Conservation (phyloP, 2,329 filamentous ascomycete genomes). For the Claviceps arundinis region DNA sequence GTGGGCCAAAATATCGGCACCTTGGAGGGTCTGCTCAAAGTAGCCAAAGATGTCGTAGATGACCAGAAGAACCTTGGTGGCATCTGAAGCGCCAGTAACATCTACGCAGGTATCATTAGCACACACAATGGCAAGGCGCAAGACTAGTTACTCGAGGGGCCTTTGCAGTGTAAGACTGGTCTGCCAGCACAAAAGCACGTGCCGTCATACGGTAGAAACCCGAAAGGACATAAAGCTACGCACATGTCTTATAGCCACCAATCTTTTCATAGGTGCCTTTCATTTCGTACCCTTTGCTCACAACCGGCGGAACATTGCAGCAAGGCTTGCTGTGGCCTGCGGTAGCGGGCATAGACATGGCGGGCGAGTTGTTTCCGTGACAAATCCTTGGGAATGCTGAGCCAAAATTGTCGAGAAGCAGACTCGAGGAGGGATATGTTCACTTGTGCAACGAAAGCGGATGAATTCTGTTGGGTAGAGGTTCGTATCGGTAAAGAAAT, state of each 20-base stretch:
- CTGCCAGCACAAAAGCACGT: neutral
- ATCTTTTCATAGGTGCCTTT: constrained; percentile 45
- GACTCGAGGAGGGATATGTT: too few relatives aligned
- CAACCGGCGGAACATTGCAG: constrained; percentile 45
- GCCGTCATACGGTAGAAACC: neutral
- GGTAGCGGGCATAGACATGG: constrained; percentile 38
- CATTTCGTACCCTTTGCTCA: constrained; percentile 38
- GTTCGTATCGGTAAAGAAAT: too few relatives aligned
- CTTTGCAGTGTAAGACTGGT: too few relatives aligned
- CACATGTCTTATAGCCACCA: constrained; percentile 40
- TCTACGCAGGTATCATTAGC: constrained; percentile 17
- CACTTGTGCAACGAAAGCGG: too few relatives aligned
- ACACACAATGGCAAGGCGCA: too few relatives aligned
- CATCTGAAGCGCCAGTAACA: constrained; percentile 32
- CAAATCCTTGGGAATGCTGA: neutral
- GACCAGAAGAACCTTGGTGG: constrained; percentile 45
- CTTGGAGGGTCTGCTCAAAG: constrained; percentile 57
- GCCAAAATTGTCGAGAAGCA: too few relatives aligned
- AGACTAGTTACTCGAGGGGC: too few relatives aligned
- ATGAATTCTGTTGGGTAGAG: too few relatives aligned
- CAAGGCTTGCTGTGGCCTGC: constrained; percentile 42
- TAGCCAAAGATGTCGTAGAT: constrained; percentile 59
- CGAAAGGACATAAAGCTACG: constrained; percentile 2
- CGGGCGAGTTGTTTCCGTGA: constrained; percentile 7
- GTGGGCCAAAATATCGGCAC: constrained; percentile 51